phyloP scores from a whole-genome alignment of 2,329 filamentous ascomycete species.

The Fusarium miscanthi region DNA sequence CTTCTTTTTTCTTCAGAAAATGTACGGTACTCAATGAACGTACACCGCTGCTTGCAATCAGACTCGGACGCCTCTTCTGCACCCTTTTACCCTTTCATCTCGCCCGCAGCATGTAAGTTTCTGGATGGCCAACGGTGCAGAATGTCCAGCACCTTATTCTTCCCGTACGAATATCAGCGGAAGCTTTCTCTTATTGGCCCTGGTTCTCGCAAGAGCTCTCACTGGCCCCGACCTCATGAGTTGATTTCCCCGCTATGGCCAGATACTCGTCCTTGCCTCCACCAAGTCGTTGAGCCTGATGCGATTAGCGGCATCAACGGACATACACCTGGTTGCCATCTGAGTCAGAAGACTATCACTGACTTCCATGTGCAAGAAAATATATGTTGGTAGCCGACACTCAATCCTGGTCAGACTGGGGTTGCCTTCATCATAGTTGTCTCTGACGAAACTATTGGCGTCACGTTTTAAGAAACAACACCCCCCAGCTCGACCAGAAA shows the following conservation, averaged over 20 bases:
- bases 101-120: conserved; percentile 12
- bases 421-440: background rate
- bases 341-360: background rate
- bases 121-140: conserved; percentile 2
- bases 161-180: background rate
- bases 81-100: conserved; percentile 10
- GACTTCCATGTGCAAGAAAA: background rate
- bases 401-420: background rate
- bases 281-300: conserved; percentile 18
- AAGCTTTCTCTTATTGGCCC: background rate
- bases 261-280: conserved; percentile 26
- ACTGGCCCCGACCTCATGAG: conserved; percentile 12
- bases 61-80: background rate
- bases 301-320: conserved; percentile 20
- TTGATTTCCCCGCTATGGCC: conserved; percentile 17
- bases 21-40: conserved; percentile 7
- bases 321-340: conserved; percentile 1
- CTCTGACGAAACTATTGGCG: background rate
- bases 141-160: conserved; percentile 4
- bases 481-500: conserved; percentile 12
- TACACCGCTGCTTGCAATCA: conserved; percentile 21
- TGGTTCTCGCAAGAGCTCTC: background rate
- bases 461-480: conserved; percentile 18
- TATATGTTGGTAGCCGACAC: background rate
- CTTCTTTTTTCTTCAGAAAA: conserved; percentile 7